A percentile compares a stretch with the other conserved stretches of the same genome.
These are phyloP conservation scores for Arxiozyma bovina DNA, from an alignment of 1,139 yeast genomes.

Conservation along the genomic window DNA sequence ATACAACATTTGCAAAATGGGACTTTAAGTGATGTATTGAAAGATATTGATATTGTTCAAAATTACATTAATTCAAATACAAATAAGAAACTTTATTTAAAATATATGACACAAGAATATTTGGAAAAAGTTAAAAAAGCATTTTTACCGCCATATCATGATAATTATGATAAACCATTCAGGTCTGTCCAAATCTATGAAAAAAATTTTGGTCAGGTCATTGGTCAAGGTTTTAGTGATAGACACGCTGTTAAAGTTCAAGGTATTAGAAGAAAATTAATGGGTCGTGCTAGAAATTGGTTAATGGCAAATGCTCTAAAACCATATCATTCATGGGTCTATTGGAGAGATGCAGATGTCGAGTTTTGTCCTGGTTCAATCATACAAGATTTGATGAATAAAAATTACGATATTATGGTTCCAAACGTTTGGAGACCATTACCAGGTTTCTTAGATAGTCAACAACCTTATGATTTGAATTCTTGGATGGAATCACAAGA, in stretches of 20 bases:
- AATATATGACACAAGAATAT: constrained; percentile 63
- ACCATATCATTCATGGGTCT: constrained; percentile 88
- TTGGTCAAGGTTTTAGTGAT: constrained; percentile 84
- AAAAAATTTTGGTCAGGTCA: constrained; percentile 77
- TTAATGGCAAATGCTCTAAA: constrained; percentile 63
- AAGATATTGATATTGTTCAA: constrained; percentile 47
- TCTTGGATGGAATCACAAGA: constrained; percentile 80
- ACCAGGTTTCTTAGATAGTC: constrained; percentile 65
- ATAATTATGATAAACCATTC: constrained; percentile 60
- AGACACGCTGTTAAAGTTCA: constrained; percentile 86
- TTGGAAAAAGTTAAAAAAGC: constrained; percentile 48
- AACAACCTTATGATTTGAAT: constrained; percentile 79
- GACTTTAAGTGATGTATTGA: constrained; percentile 43
- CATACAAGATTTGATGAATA: constrained; percentile 68
- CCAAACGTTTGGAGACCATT: constrained; percentile 90
- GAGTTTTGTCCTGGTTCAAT: constrained; percentile 76
- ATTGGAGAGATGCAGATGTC: constrained; percentile 89
- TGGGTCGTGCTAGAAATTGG: constrained; percentile 93
- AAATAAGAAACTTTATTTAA: constrained; percentile 51
- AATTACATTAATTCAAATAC: constrained; percentile 39
- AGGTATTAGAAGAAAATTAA: constrained; percentile 74
- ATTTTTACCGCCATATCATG: constrained; percentile 55
- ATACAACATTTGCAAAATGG: constrained; percentile 65
- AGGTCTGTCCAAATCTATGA: constrained; percentile 66
- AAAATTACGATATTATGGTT: constrained; percentile 69